Evolutionary conservation across 2,329 filamentous ascomycete genomes (phyloP), one percentile per base, ranked within the genome.

Genomic region (Colletotrichum siamense): DNA sequence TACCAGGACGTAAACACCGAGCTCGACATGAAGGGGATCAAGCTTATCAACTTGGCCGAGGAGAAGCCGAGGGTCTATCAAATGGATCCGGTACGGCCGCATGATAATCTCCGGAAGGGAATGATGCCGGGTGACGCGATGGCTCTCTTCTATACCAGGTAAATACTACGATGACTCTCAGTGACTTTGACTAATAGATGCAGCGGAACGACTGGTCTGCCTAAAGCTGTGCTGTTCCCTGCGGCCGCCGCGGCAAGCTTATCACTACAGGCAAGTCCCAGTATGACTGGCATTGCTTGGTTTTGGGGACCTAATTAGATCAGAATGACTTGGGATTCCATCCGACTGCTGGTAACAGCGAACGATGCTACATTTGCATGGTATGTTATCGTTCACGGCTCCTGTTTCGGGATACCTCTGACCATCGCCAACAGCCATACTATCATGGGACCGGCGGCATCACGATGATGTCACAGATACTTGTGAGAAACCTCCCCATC

Each of bases 361-460:
- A 65, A 22, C 64, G 59, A 61, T 69, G 64, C 34, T 76, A 76
- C 8, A 73, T 76, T 3, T 76, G 73, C 28, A 76, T 76, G 70
- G 73, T 76, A 26, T 5, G 26, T 6, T 6, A 0, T 0, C 0
- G 4, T 6, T 6, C 0, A 8, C 12, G 5, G 0, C 8, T 16
- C 8, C 1, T 15, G 18, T 16, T 18, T 3, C 2, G 12, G 13
- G 5, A 12, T 9, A n/a, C 15, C 16, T 9, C 61, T 52, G 13
- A 63, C 10, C 15, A 77, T 26, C 77, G 34, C 84, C 82, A 28
- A 82, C 81, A 69, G 75, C 70, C 28, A 32, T 67, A 95, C 36
- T 96, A 95, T 81, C 94, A 96, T 82, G 94, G 94, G 16, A 96
- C 94, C 0, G 94, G 94, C 8, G 90, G 90, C 22, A 91, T 94